Percentiles rank a stretch among this genome's conserved stretches.
Evolutionary conservation across 31 red algal species (phyloP).

Genomic region (Odonthalia washingtoniensis): DNA sequence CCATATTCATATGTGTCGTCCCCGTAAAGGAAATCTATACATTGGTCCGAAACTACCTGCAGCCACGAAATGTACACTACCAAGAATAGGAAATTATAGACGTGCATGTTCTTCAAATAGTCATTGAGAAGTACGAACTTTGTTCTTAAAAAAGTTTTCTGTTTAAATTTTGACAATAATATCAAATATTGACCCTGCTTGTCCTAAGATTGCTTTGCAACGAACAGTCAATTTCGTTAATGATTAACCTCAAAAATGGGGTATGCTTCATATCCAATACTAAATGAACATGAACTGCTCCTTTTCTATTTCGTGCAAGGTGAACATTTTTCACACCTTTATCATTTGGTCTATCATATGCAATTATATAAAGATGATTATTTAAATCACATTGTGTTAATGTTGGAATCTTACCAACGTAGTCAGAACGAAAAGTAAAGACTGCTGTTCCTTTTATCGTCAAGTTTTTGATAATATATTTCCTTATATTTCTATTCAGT

Average conservation of each 20-base stretch:
- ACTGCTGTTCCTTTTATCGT: conserved; percentile 93
- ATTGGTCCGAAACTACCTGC: conserved; percentile 74
- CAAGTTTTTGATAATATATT: conserved; percentile 78
- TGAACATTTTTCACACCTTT: conserved; percentile 72
- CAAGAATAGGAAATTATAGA: conserved; percentile 76
- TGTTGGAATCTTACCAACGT: conserved; percentile 87
- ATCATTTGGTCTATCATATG: conserved; percentile 67
- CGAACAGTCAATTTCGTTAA: conserved; percentile 79
- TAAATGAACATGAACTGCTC: conserved; percentile 91
- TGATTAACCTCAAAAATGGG: conserved; percentile 63
- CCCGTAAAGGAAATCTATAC: conserved; percentile 72
- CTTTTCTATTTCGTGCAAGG: conserved; percentile 85
- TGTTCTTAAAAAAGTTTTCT: conserved; percentile 78
- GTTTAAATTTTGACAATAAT: conserved; percentile 79
- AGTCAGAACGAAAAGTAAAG: conserved; percentile 79
- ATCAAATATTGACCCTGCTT: conserved; percentile 67
- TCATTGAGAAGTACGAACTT: conserved; percentile 83
- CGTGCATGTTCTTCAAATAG: conserved; percentile 93
- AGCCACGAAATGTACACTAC: conserved; percentile 86
- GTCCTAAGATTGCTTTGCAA: conserved; percentile 75
- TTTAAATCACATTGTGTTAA: conserved; percentile 83
- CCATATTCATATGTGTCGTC: too few species aligned
- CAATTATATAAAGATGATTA: conserved; percentile 68
- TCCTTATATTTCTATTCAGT: conserved; percentile 65
- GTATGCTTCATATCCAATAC: conserved; percentile 77